Conservation (phyloP, 1,139 yeast genomes). For the Scheffersomyces titani region DNA sequence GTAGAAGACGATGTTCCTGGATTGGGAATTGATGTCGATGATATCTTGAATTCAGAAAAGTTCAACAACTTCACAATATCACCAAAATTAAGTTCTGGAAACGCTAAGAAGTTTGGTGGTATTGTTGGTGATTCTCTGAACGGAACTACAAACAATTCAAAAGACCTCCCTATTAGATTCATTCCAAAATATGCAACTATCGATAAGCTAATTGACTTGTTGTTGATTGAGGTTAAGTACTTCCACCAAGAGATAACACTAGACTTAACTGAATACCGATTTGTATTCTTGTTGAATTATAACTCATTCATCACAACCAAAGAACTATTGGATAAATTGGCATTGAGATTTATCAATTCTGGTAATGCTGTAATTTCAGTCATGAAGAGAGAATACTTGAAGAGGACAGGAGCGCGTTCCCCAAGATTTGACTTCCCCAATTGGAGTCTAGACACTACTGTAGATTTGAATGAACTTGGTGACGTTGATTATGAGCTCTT, state of each 20-base stretch:
- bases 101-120: neutral
- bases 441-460: constrained; percentile 50
- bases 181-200: constrained; percentile 45
- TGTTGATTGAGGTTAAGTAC: constrained; percentile 41
- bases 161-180: constrained; percentile 16
- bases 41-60: constrained; percentile 43
- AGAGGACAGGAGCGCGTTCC: neutral
- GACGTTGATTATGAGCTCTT: constrained; percentile 56
- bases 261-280: constrained; percentile 46
- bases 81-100: constrained; percentile 13
- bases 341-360: constrained; percentile 46
- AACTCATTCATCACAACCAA: constrained; percentile 44
- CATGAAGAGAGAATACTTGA: constrained; percentile 30
- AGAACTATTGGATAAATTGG: constrained; percentile 44
- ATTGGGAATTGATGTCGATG: constrained; percentile 49
- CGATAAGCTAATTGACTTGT: constrained; percentile 43
- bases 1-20: constrained; percentile 43
- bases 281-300: constrained; percentile 46
- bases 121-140: constrained; percentile 4
- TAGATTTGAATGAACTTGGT: constrained; percentile 41
- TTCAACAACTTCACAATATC: constrained; percentile 36
- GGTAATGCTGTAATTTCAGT: constrained; percentile 52
- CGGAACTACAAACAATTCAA: neutral
- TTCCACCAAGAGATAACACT: constrained; percentile 39
- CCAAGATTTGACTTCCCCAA: constrained; percentile 43